Evolutionary conservation across 768 basidiomycete genomes (phyloP).

Genomic region (Cystofilobasidium capitatum): DNA sequence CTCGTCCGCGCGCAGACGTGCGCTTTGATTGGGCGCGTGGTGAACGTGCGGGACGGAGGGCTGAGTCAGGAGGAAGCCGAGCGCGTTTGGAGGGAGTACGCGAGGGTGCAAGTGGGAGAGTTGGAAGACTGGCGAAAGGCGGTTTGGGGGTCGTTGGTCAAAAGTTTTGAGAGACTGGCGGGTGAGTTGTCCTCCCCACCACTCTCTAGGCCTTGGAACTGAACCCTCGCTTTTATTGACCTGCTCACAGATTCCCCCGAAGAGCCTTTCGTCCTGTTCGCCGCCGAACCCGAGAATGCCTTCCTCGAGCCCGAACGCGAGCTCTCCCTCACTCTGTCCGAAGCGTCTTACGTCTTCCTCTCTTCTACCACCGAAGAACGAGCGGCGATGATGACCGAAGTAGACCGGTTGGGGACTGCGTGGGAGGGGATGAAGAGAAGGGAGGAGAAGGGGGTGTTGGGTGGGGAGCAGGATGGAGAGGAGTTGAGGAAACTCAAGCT

Average conservation of each 20-base stretch:
- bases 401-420: too few relatives aligned
- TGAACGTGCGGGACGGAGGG: not conserved
- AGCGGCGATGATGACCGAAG: too few relatives aligned
- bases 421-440: too few relatives aligned
- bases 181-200: too few relatives aligned
- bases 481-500: too few relatives aligned
- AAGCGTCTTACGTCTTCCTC: too few relatives aligned
- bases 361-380: too few relatives aligned
- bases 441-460: too few relatives aligned
- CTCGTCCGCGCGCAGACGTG: too few relatives aligned
- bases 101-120: not conserved
- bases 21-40: too few relatives aligned
- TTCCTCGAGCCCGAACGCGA: conserved; percentile 20
- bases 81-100: not conserved
- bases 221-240: not conserved
- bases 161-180: not conserved
- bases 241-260: not conserved
- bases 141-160: conserved; percentile 2
- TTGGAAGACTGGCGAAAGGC: not conserved
- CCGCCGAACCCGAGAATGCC: conserved; percentile 16
- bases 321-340: not conserved
- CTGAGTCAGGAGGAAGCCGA: conserved; percentile 11
- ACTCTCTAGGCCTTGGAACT: not conserved
- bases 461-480: too few relatives aligned
- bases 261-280: conserved; percentile 12